Base-by-base conservation (phyloP, 352 stramenopile genomes). In the Globisporangium echinulatum region DNA sequence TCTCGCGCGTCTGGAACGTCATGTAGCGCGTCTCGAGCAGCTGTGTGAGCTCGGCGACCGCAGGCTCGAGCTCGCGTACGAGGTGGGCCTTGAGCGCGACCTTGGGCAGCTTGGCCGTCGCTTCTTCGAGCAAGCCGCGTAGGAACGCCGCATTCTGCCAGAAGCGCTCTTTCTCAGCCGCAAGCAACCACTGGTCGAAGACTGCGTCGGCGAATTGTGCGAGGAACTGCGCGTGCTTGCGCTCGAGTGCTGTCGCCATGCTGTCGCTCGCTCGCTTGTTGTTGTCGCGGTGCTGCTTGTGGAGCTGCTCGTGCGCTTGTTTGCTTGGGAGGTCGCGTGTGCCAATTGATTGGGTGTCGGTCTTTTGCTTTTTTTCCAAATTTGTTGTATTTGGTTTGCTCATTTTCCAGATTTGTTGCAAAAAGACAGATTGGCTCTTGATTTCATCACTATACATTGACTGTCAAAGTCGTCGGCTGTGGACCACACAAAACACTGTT, bases 221-320 rank as follows among this genome's bases (percentile, higher is more conserved):
- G 53, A 89, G 60, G 70, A 89, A 89, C 54, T 72, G 72, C 66
- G 61, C 70, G 47, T 68, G 59, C 74, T 79, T 81, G 61, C 58
- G 43, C 63, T 77, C 72, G 70, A 79, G 80, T 5, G 49, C 64
- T 1, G 50, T 14, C 25, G 25, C 25, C 25, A 25, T 25, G 25
- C 25, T 25, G 25, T 25, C 25, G 25, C 25, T 25, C 25, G 25
- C 25, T 25, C 25, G 25, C 25, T 25, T 25, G 25, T 25, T 25
- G 25, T 25, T 25, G 25, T 25, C 25, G 25, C 25, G 25, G 25
- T 25, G 25, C 25, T 25, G 25, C 25, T 25, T 25, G 25, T 25
- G 25, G 25, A 25, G 25, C 25, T 25, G 25, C 2, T 25, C 25
- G 25, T 25, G 25, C 25, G 17, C 17, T 19, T 19, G 17, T 19